These are phyloP conservation scores for Starmerella tilneyi DNA, from an alignment of 805 yeast genomes.

Conservation along the genomic window DNA sequence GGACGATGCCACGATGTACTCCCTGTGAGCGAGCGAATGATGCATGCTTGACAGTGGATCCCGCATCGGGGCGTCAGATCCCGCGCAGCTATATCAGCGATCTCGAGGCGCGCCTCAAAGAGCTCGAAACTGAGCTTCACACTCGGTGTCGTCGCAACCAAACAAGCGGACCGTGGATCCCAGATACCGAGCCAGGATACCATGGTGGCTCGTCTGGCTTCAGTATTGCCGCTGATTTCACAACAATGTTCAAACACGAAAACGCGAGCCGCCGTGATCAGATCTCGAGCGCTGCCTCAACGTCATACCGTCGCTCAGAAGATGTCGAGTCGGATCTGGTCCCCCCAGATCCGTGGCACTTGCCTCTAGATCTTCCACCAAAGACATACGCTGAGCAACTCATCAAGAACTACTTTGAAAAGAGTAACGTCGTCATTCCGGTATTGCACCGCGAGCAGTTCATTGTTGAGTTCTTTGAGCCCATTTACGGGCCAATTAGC, in stretches of 20 bases:
- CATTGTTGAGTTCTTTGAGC: constrained; percentile 54
- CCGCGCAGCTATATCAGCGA: constrained; percentile 64
- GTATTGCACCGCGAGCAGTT: constrained; percentile 74
- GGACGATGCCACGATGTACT: constrained; percentile 55
- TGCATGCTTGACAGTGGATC: constrained; percentile 76
- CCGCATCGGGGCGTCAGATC: constrained; percentile 77
- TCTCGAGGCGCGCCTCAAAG: constrained; percentile 53
- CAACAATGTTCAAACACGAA: background rate
- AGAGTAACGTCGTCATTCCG: constrained; percentile 75
- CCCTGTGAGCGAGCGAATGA: constrained; percentile 52
- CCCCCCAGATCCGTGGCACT: constrained; percentile 1
- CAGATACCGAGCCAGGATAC: constrained; percentile 7
- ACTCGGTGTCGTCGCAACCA: constrained; percentile 25
- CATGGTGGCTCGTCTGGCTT: constrained; percentile 7
- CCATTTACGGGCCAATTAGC: constrained; percentile 65
- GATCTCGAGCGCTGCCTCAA: background rate
- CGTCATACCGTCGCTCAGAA: background rate
- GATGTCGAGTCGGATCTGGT: background rate
- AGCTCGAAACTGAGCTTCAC: constrained; percentile 48
- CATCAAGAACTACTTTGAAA: constrained; percentile 58
- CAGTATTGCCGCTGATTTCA: constrained; percentile 3
- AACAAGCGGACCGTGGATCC: constrained; percentile 7
- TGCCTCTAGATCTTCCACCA: constrained; percentile 42
- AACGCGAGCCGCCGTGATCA: background rate
- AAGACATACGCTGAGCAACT: constrained; percentile 60